Conservation (phyloP, 139 green algal species). For the Tetradesmus lagerheimii region DNA sequence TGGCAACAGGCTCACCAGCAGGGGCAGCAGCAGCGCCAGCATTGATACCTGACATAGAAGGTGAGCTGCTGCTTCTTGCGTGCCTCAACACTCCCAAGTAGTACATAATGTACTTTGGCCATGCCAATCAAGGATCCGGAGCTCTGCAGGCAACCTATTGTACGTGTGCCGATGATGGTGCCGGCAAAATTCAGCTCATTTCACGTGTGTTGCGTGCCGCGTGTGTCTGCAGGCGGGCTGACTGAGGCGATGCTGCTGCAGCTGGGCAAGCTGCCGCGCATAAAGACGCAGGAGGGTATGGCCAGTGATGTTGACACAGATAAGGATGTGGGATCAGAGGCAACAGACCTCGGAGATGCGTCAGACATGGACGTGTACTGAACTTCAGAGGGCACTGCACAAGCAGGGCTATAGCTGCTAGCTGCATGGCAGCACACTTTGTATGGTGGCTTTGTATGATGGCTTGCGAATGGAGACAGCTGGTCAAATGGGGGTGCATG, state of each 20-base stretch:
- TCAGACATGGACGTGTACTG: slow-evolving; percentile 15
- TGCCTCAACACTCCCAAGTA: background rate
- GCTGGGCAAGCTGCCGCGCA: slow-evolving; percentile 30
- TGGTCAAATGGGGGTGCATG: no score
- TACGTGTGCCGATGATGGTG: no score
- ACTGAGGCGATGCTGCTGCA: slow-evolving; percentile 26
- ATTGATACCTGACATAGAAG: background rate
- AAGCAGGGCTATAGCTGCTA: no score
- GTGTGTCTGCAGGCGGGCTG: background rate
- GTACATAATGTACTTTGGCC: background rate
- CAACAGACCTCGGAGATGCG: slow-evolving; percentile 32
- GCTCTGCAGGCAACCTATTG: no score
- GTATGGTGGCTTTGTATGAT: background rate
- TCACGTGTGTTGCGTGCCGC: background rate
- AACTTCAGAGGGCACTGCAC: background rate
- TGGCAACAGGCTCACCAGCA: background rate
- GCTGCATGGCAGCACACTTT: background rate
- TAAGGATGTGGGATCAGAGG: slow-evolving; percentile 37
- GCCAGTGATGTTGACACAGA: slow-evolving; percentile 38
- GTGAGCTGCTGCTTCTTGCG: background rate
- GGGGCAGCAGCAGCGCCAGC: background rate
- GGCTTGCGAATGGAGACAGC: no score
- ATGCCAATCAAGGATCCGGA: no score
- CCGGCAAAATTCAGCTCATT: no score
- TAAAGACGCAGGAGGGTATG: slow-evolving; percentile 1